A percentile compares a stretch with the other conserved stretches of the same genome.
These are phyloP conservation scores for Excoecaria cochinchinensis DNA, from an alignment of 345 rosid genomes.

Conservation along the genomic window DNA sequence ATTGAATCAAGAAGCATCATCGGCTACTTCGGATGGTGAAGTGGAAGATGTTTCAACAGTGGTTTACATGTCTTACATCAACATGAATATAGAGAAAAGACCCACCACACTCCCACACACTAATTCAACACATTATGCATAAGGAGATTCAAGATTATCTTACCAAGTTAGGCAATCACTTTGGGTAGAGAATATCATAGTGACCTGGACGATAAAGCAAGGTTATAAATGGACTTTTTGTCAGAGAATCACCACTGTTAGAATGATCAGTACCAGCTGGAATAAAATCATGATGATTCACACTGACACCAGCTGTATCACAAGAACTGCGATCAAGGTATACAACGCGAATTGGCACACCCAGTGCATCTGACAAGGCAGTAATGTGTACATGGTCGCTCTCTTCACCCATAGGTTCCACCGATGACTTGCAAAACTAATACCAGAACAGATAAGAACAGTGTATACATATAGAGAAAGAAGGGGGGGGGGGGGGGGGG, in stretches of 20 bases:
- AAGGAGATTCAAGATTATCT: conserved; percentile 22
- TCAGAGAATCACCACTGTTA: conserved; percentile 32
- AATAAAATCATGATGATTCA: conserved; percentile 89
- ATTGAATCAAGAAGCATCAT: neutral
- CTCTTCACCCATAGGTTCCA: conserved; percentile 99
- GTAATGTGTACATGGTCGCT: conserved; percentile 98
- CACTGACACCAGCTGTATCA: conserved; percentile 65
- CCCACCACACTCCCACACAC: neutral
- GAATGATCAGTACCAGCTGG: conserved; percentile 39
- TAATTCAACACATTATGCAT: neutral
- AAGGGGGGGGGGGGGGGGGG: no score
- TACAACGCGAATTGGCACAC: conserved; percentile 87
- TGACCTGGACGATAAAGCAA: conserved; percentile 98
- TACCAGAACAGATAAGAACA: conserved; percentile 21
- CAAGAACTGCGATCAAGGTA: conserved; percentile 97
- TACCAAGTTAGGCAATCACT: conserved; percentile 43
- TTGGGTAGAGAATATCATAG: conserved; percentile 93
- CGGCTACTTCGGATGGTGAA: neutral
- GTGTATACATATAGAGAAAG: no score
- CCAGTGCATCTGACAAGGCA: conserved; percentile 88
- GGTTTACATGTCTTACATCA: neutral
- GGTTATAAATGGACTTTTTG: conserved; percentile 62
- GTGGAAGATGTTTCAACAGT: neutral
- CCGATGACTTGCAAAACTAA: conserved; percentile 97
- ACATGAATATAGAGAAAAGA: neutral